Percentiles rank a stretch among this genome's conserved stretches.
Evolutionary conservation across 2,329 filamentous ascomycete genomes (phyloP).

Genomic region (Elsinoe perseae): DNA sequence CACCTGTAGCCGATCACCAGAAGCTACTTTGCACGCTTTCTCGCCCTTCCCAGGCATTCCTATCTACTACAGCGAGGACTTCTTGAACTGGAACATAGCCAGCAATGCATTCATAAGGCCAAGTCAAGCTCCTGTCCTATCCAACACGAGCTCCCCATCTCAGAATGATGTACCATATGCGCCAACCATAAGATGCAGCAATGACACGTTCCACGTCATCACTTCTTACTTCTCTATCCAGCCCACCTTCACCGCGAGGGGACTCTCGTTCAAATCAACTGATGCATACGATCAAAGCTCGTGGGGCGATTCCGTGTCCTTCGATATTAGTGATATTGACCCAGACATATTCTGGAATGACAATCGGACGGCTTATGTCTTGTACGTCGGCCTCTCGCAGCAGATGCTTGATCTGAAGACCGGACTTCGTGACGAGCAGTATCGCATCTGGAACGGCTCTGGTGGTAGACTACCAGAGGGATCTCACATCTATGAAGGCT

Average conservation of each 20-base stretch:
- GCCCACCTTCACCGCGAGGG: conserved; percentile 31
- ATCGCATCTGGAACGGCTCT: conserved; percentile 33
- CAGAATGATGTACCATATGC: conserved; percentile 33
- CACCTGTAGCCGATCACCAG: conserved; percentile 34
- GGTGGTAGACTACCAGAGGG: conserved; percentile 30
- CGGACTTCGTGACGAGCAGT: conserved; percentile 23
- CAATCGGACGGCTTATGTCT: conserved; percentile 36
- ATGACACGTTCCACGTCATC: conserved; percentile 35
- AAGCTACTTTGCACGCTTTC: conserved; percentile 44
- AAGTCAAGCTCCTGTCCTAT: conserved; percentile 33
- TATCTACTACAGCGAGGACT: conserved; percentile 38
- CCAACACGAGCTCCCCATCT: conserved; percentile 29
- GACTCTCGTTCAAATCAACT: conserved; percentile 40
- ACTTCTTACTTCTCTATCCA: conserved; percentile 23
- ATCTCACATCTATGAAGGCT: conserved; percentile 34
- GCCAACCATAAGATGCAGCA: conserved; percentile 34
- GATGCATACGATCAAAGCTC: conserved; percentile 37
- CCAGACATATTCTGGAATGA: conserved; percentile 28
- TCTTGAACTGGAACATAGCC: conserved; percentile 36
- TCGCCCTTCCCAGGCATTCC: conserved; percentile 40
- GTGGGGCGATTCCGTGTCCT: conserved; percentile 45
- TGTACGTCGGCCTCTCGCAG: conserved; percentile 28
- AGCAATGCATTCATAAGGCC: conserved; percentile 32
- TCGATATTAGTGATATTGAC: conserved; percentile 29
- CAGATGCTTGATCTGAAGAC: conserved; percentile 30